These are phyloP conservation scores for Aspergillus funiculosus DNA, from an alignment of 495 filamentous ascomycete species.

Conservation along the genomic window DNA sequence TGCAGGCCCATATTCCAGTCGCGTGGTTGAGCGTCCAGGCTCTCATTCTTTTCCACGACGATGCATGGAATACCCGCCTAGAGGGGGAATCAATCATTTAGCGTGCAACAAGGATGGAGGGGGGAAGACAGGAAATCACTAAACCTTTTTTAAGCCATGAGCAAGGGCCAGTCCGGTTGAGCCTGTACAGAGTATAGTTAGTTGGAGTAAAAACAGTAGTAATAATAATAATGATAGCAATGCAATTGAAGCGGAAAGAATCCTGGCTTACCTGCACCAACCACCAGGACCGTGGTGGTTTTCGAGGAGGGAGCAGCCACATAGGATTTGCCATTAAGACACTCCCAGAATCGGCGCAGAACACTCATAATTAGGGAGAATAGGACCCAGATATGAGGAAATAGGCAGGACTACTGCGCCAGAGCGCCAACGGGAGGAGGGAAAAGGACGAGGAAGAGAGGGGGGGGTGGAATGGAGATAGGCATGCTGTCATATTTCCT, in stretches of 20 bases:
- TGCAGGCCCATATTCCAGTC: slow-evolving; percentile 56
- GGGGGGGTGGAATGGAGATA: not conserved
- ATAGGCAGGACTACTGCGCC: too few relatives aligned
- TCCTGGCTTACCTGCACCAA: slow-evolving; percentile 17
- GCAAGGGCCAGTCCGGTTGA: slow-evolving; percentile 37
- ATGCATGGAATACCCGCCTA: slow-evolving; percentile 46
- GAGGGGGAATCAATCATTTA: not conserved
- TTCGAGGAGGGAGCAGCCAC: not conserved
- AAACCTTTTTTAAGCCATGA: slow-evolving; percentile 43
- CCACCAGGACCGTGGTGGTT: slow-evolving; percentile 15
- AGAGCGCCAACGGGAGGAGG: too few relatives aligned
- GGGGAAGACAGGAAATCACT: not conserved
- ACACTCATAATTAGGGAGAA: not conserved
- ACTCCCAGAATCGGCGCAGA: slow-evolving; percentile 1
- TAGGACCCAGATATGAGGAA: not conserved
- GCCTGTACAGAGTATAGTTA: slow-evolving; percentile 18
- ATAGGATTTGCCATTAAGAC: not conserved
- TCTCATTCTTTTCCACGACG: slow-evolving; percentile 43
- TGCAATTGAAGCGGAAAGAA: not conserved
- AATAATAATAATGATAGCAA: not conserved
- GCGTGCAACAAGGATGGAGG: not conserved
- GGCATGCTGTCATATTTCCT: too few relatives aligned
- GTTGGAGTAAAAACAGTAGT: not conserved
- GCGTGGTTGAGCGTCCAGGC: slow-evolving; percentile 35
- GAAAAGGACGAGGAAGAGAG: not conserved